These are phyloP conservation scores for Cutaneotrichosporon cutaneum DNA, from an alignment of 1,284 basidiomycete species.

Conservation along the genomic window DNA sequence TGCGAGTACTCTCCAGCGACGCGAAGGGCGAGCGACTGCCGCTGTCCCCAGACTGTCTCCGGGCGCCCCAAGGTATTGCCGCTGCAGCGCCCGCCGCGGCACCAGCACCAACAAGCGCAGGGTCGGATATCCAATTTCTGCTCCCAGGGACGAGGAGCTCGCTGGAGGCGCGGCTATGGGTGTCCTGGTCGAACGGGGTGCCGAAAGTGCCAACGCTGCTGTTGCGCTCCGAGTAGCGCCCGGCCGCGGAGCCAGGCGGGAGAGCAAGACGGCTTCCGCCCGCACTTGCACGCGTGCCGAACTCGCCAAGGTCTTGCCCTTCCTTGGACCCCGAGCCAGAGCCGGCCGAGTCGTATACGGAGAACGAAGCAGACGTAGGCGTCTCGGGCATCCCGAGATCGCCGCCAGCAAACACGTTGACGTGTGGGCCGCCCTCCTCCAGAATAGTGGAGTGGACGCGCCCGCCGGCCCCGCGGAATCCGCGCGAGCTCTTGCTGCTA, in stretches of 20 bases:
- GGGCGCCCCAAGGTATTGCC: background rate
- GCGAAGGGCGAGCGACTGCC: background rate
- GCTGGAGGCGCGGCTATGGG: background rate
- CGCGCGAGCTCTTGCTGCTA: constrained; percentile 16
- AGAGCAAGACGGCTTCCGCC: background rate
- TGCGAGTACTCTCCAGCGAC: background rate
- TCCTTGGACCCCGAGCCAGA: constrained; percentile 4
- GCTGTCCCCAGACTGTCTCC: background rate
- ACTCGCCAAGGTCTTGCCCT: constrained; percentile 16
- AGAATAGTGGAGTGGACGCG: constrained; percentile 15
- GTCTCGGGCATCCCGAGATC: constrained; percentile 7
- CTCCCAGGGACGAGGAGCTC: background rate
- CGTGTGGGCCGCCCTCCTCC: constrained; percentile 14
- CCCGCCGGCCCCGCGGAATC: constrained; percentile 12
- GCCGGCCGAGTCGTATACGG: constrained; percentile 20
- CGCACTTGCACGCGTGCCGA: constrained; percentile 12
- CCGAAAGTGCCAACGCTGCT: constrained; percentile 24
- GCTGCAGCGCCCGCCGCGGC: background rate
- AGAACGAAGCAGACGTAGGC: constrained; percentile 4
- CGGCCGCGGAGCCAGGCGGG: background rate
- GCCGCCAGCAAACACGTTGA: background rate
- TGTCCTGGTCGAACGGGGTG: constrained; percentile 9
- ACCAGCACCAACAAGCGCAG: background rate
- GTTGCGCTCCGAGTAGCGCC: constrained; percentile 16
- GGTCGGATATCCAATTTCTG: background rate